Evolutionary conservation across 2,329 filamentous ascomycete genomes (phyloP), one percentile per base, ranked within the genome.

Genomic region (Sporothrix mexicana): DNA sequence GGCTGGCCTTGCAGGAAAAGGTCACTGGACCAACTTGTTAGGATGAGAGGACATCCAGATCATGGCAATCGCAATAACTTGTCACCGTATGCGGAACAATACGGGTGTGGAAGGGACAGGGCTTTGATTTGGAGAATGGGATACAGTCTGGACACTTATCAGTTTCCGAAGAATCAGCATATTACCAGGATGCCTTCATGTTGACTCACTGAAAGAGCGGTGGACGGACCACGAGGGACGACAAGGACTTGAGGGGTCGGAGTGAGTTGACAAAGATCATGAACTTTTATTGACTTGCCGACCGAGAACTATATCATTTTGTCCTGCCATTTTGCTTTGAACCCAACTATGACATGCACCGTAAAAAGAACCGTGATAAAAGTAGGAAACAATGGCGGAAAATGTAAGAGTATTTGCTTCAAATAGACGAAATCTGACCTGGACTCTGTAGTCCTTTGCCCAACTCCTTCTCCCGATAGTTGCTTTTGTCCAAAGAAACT

Each of bases 1-100:
- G 61, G 61, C 61, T 66, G 61, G 61, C 61, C 61, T 66, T 66
- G 61, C 61, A 47, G 41, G 41, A 66, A 66, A 12, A 47, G 61
- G 61, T 66, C 61, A 66, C 61, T 66, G 41, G 61, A 66, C 61
- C 61, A 25, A 9, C n/a, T 25, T 20, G 15, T 47, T 20, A 55
- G 20, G 23, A 25, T 25, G 51, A 17, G 51, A 71, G 41, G 12
- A 23, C 20, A 20, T 41, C 10, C 41, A 64, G 36, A 47, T 12
- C 61, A 66, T 45, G n/a, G 6, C 7, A 36, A 36, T 36, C 30
- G 30, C 30, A 36, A 36, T 36, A 36, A 36, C 30, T 36, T 36
- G 30, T 7, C 30, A 36, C 30, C 7, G 30, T 36, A 36, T 36
- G 30, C 30, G 30, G 30, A 36, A 36, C 30, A 36, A 36, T 36